A percentile compares a stretch with the other conserved stretches of the same genome.
These are phyloP conservation scores for Delonix regia DNA, from an alignment of 306 rosid species.

Conservation along the genomic window DNA sequence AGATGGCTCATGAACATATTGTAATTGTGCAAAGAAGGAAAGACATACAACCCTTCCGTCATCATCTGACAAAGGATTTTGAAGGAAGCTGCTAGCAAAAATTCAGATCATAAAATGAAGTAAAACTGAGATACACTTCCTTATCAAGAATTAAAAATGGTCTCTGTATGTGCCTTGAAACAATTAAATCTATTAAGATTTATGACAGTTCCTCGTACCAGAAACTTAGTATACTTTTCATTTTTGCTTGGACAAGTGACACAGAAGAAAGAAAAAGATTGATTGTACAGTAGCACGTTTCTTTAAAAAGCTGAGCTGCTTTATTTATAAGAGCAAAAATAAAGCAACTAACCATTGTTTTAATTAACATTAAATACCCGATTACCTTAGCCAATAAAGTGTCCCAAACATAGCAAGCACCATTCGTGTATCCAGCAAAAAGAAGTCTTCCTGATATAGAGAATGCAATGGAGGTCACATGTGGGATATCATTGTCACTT, in stretches of 20 bases:
- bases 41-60: neutral
- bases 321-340: slow-evolving; percentile 3
- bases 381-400: slow-evolving; percentile 88
- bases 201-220: neutral
- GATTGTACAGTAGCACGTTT: slow-evolving; percentile 8
- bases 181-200: neutral
- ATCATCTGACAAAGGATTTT: neutral
- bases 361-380: slow-evolving; percentile 23
- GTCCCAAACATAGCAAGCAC: slow-evolving; percentile 91
- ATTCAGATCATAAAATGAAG: slow-evolving; percentile 11
- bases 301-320: neutral
- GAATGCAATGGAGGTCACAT: slow-evolving; percentile 87
- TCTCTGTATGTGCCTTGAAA: neutral
- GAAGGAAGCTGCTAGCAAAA: slow-evolving; percentile 20
- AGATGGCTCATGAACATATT: neutral
- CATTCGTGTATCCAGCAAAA: slow-evolving; percentile 86
- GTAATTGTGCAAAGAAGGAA: neutral
- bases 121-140: neutral
- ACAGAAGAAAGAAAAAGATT: neutral
- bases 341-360: slow-evolving; percentile 13
- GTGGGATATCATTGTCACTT: slow-evolving; percentile 54
- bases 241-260: neutral
- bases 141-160: neutral
- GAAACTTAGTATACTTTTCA: slow-evolving; percentile 3
- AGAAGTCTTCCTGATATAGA: slow-evolving; percentile 97